Evolutionary conservation across 2,329 filamentous ascomycete genomes (phyloP).

Genomic region (Neofusicoccum laricinum): DNA sequence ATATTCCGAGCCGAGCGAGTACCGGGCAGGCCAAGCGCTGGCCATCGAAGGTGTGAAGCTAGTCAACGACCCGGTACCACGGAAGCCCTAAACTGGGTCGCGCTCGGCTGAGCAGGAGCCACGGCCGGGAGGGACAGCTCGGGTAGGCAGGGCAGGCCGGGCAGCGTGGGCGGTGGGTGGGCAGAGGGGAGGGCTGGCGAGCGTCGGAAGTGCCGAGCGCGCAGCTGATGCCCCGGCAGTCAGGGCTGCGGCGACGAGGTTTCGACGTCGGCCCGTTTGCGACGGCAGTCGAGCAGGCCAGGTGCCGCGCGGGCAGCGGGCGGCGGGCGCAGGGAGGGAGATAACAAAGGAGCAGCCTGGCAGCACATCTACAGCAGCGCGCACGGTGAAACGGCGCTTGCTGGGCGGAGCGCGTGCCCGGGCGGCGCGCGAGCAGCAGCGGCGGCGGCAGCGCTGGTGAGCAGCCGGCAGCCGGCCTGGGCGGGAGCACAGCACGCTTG

Average conservation of each 20-base stretch:
- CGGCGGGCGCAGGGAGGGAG: not conserved
- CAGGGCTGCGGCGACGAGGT: not conserved
- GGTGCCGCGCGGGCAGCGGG: not conserved
- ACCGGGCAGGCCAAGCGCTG: conserved; percentile 14
- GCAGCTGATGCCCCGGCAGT: conserved; percentile 8
- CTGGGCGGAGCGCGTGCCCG: not conserved
- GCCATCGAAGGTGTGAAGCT: conserved; percentile 15
- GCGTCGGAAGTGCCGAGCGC: not conserved
- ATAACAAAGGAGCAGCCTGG: conserved; percentile 9
- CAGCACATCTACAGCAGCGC: not conserved
- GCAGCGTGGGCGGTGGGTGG: not conserved
- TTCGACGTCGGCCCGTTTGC: conserved; percentile 4
- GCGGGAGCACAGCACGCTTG: not conserved
- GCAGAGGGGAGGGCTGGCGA: not conserved
- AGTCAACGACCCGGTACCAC: conserved; percentile 10
- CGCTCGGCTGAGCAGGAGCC: conserved; percentile 10
- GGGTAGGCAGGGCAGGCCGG: not conserved
- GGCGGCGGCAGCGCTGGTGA: too few species aligned
- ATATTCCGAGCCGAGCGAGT: conserved; percentile 17
- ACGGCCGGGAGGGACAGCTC: not conserved
- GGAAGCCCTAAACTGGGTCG: conserved; percentile 1
- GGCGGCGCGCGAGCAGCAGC: not conserved
- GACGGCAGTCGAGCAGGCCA: not conserved
- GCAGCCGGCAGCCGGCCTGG: not conserved
- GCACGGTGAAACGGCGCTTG: conserved; percentile 1